These are phyloP conservation scores for Dryadomyces quercivorus DNA, from an alignment of 2,329 filamentous ascomycete species.

Conservation along the genomic window DNA sequence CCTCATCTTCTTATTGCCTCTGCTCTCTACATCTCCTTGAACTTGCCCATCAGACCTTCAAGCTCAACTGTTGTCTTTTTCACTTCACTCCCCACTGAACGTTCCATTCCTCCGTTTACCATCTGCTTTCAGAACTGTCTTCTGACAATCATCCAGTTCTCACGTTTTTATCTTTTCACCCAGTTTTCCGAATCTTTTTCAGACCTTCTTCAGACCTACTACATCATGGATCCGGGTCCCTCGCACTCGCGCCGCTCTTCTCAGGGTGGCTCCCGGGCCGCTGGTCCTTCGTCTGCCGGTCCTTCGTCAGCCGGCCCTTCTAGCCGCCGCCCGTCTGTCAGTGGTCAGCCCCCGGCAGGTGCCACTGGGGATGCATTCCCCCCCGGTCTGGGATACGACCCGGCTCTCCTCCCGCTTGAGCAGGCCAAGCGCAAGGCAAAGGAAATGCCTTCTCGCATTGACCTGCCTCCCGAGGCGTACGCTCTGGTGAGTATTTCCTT, in stretches of 20 bases:
- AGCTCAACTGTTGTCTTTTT: too few species aligned
- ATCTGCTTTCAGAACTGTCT: background rate
- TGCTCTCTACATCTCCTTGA: background rate
- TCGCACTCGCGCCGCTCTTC: slow-evolving; percentile 4
- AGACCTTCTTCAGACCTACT: background rate
- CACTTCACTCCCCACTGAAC: too few species aligned
- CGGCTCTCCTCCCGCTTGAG: slow-evolving; percentile 20
- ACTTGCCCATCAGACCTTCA: background rate
- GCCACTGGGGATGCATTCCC: slow-evolving; percentile 7
- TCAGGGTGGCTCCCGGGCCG: slow-evolving; percentile 1
- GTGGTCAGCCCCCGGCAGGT: background rate
- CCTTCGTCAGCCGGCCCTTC: slow-evolving; percentile 1
- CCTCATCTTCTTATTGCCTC: too few species aligned
- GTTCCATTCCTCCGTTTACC: background rate
- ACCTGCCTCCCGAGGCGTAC: slow-evolving; percentile 47
- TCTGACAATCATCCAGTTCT: background rate
- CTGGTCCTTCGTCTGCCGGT: slow-evolving; percentile 1
- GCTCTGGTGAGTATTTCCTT: slow-evolving; percentile 20
- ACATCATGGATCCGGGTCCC: background rate
- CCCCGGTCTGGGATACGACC: slow-evolving; percentile 28
- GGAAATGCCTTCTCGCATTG: slow-evolving; percentile 32
- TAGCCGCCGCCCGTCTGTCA: slow-evolving; percentile 1
- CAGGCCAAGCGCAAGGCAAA: slow-evolving; percentile 10
- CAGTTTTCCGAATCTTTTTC: background rate
- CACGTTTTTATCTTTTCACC: background rate